These are phyloP conservation scores for Paspalum notatum DNA, from an alignment of 176 grass and related monocot species.

Conservation along the genomic window DNA sequence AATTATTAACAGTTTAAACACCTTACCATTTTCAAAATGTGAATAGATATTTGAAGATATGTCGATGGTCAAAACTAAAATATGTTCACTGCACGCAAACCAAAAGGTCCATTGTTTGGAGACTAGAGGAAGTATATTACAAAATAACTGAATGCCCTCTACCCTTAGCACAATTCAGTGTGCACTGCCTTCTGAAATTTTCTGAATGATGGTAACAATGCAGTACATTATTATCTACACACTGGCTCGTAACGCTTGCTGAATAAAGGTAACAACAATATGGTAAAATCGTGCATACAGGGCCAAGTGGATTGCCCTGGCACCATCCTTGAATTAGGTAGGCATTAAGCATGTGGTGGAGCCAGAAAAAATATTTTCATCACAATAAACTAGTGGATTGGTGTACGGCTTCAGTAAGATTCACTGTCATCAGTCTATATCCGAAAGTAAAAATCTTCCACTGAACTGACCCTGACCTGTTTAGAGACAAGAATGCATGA, in stretches of 20 bases:
- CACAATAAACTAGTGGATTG: background rate
- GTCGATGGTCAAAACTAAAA: too few relatives aligned
- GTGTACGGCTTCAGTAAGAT: background rate
- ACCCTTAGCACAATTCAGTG: background rate
- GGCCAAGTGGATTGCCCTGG: background rate
- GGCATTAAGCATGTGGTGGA: background rate
- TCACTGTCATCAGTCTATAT: background rate
- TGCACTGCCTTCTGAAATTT: conserved; percentile 12
- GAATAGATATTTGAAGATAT: too few relatives aligned
- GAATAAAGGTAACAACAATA: conserved; percentile 3
- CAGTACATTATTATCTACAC: background rate
- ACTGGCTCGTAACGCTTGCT: background rate
- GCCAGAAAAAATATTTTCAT: background rate
- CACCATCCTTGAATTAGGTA: background rate
- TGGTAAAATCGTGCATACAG: background rate
- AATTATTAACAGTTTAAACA: too few relatives aligned
- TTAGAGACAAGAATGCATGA: conserved; percentile 90
- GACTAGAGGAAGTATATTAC: background rate
- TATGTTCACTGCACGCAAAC: too few relatives aligned
- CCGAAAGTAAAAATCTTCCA: background rate
- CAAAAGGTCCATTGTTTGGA: too few relatives aligned
- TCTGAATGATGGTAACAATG: background rate
- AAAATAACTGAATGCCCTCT: background rate
- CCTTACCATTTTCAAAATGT: too few relatives aligned
- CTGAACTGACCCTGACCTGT: conserved; percentile 74